Evolutionary conservation across 495 filamentous ascomycete genomes (phyloP).

Genomic region (Aspergillus haitiensis): DNA sequence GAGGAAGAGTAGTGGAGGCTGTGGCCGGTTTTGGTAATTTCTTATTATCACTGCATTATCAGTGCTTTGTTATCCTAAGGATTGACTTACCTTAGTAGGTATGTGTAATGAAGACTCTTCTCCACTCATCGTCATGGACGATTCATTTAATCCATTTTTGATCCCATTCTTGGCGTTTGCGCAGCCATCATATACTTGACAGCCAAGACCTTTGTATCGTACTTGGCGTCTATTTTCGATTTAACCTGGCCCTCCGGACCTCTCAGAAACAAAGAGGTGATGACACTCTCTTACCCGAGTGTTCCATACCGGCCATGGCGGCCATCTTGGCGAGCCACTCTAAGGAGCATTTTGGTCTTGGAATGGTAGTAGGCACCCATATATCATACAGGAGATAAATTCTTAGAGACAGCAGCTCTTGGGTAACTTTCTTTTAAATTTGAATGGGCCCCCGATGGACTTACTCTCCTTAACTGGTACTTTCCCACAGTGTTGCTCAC

Average conservation of each 20-base stretch:
- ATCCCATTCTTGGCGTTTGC: neutral
- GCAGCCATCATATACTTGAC: neutral
- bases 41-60: too few species aligned
- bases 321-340: conserved; percentile 7
- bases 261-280: neutral
- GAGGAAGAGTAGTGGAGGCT: too few species aligned
- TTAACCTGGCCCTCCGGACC: neutral
- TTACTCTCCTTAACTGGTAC: too few species aligned
- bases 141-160: neutral
- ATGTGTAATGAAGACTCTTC: too few species aligned
- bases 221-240: neutral
- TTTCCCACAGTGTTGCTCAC: too few species aligned
- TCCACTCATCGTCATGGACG: neutral
- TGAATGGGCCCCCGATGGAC: too few species aligned
- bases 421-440: too few species aligned
- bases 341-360: conserved; percentile 8
- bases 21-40: too few species aligned
- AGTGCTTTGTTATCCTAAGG: too few species aligned
- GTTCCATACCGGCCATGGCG: neutral
- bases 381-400: neutral
- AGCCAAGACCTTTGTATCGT: neutral
- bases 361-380: neutral
- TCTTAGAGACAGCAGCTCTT: too few species aligned
- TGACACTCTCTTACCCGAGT: neutral
- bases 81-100: too few species aligned